Evolutionary conservation across 2,329 filamentous ascomycete genomes (phyloP).

Genomic region (Emmonsiellopsis sp.): DNA sequence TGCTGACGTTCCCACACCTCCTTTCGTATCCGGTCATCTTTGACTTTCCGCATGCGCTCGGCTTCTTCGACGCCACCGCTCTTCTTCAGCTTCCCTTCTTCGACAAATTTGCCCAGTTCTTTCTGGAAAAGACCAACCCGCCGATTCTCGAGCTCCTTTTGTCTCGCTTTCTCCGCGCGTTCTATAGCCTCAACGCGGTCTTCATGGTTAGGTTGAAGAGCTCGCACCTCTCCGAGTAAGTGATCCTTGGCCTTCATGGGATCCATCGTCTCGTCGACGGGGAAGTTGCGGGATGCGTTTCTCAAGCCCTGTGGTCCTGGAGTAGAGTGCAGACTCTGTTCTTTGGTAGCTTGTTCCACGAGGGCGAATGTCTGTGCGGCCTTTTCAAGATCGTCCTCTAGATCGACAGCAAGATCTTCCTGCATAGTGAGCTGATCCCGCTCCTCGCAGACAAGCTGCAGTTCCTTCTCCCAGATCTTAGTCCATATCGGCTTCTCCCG

Average conservation of each 20-base stretch:
- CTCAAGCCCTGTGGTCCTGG: constrained; percentile 36
- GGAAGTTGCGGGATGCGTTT: constrained; percentile 43
- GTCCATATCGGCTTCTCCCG: constrained; percentile 91
- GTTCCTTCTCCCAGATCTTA: constrained; percentile 97
- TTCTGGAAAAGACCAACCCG: constrained; percentile 68
- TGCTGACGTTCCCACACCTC: constrained; percentile 56
- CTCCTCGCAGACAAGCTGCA: constrained; percentile 92
- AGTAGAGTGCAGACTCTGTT: constrained; percentile 67
- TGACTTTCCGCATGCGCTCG: constrained; percentile 70
- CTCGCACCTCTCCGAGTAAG: constrained; percentile 84
- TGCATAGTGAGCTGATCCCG: constrained; percentile 90
- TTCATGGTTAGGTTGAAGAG: constrained; percentile 89
- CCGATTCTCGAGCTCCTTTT: constrained; percentile 75
- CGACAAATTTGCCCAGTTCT: constrained; percentile 76
- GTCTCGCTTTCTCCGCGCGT: constrained; percentile 82
- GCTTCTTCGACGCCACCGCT: constrained; percentile 90
- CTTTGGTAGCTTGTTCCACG: constrained; percentile 96
- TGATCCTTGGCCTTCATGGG: constrained; percentile 79
- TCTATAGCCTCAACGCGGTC: constrained; percentile 90
- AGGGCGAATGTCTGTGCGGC: constrained; percentile 86
- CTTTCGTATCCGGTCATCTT: constrained; percentile 75
- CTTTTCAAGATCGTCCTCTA: constrained; percentile 92
- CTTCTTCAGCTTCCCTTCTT: constrained; percentile 89
- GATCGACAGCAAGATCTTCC: constrained; percentile 85
- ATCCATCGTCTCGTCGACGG: constrained; percentile 49